Percentiles rank a stretch among this genome's conserved stretches.
phyloP scores from a whole-genome alignment of 169 alveolate genomes.

The Cryptosporidium sp. region DNA sequence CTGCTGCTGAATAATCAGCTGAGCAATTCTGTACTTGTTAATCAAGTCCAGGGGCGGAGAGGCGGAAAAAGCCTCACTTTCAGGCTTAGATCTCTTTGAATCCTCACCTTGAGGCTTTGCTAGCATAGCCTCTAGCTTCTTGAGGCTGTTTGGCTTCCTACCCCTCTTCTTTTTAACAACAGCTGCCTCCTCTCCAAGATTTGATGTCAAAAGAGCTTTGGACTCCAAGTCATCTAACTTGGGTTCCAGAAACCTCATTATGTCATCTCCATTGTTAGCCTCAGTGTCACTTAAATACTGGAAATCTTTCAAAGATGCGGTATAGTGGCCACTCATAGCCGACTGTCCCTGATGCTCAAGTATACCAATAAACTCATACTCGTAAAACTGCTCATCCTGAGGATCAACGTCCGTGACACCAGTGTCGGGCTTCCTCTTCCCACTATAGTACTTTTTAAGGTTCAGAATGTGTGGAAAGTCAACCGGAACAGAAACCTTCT shows the following conservation, averaged over 20 bases:
- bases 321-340: conserved; percentile 72
- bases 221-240: neutral
- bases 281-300: conserved; percentile 15
- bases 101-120: conserved; percentile 4
- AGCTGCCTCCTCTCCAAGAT: conserved; percentile 2
- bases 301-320: conserved; percentile 68
- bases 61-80: conserved; percentile 14
- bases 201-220: neutral
- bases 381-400: neutral
- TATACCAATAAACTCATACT: conserved; percentile 71
- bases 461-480: conserved; percentile 49
- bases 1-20: conserved; percentile 28
- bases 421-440: neutral
- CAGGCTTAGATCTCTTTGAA: conserved; percentile 21
- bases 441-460: conserved; percentile 1
- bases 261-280: neutral
- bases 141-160: conserved; percentile 23
- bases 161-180: conserved; percentile 24
- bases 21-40: conserved; percentile 60
- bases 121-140: neutral
- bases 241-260: neutral
- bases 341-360: conserved; percentile 73
- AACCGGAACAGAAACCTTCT: conserved; percentile 61
- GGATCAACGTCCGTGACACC: neutral
- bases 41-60: conserved; percentile 35